Evolutionary conservation across 2,329 filamentous ascomycete genomes (phyloP).

Genomic region (Massarina eburnea): DNA sequence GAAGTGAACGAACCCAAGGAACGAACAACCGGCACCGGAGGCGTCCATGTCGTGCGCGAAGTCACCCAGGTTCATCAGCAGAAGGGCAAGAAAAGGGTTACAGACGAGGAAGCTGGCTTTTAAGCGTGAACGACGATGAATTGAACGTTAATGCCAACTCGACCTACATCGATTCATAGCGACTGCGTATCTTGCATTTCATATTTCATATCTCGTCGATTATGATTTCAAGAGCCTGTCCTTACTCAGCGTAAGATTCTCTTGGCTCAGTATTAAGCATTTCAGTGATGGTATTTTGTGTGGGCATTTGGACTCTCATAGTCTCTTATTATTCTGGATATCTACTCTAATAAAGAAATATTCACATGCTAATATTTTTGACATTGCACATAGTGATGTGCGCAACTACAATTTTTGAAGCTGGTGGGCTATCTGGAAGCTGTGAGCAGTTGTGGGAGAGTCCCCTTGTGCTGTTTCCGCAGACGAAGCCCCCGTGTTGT

Average conservation of each 20-base stretch:
- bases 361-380: too few species aligned
- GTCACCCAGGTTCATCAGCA: slow-evolving; percentile 20
- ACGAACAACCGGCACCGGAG: slow-evolving; percentile 6
- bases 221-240: neutral
- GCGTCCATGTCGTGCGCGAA: slow-evolving; percentile 31
- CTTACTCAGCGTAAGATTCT: too few species aligned
- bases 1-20: slow-evolving; percentile 7
- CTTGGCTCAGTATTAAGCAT: neutral
- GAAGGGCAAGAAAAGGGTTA: slow-evolving; percentile 7
- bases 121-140: neutral
- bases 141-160: neutral
- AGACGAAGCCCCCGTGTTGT: too few species aligned
- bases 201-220: neutral
- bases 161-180: neutral
- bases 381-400: too few species aligned
- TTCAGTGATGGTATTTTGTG: neutral
- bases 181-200: neutral
- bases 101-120: neutral
- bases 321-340: too few species aligned
- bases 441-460: too few species aligned
- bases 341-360: too few species aligned
- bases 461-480: too few species aligned
- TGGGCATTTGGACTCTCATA: too few species aligned
- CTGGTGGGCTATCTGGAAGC: too few species aligned
- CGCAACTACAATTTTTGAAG: too few species aligned